phyloP scores from a whole-genome alignment of 305 asterid genomes.

The Caryopteris hybrid region DNA sequence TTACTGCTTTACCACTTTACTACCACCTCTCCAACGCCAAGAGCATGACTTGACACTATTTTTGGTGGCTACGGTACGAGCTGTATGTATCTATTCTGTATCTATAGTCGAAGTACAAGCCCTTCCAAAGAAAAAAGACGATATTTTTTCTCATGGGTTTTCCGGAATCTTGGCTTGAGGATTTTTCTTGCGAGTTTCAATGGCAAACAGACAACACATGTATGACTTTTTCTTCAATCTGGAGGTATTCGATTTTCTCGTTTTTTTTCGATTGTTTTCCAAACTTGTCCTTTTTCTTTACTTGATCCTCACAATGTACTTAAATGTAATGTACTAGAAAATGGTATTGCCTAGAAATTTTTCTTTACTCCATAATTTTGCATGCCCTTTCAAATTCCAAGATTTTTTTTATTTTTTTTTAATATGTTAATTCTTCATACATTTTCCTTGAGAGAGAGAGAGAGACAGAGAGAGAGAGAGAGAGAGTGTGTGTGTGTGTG shows the following conservation, averaged over 20 bases:
- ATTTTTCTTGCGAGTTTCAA: constrained; percentile 34
- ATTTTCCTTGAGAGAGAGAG: too few species aligned
- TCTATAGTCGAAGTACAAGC: neutral
- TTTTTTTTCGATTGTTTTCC: constrained; percentile 22
- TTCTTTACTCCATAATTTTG: constrained; percentile 12
- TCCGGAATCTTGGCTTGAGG: constrained; percentile 34
- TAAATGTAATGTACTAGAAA: neutral
- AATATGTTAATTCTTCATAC: too few species aligned
- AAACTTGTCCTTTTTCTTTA: constrained; percentile 34
- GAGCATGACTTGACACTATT: constrained; percentile 19
- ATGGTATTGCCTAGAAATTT: neutral
- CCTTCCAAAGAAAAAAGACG: neutral
- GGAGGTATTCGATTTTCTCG: constrained; percentile 44
- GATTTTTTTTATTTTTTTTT: neutral
- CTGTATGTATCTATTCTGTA: constrained; percentile 3
- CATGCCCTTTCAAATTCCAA: constrained; percentile 22
- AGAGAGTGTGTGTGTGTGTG: constrained; percentile 11
- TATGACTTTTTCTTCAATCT: constrained; percentile 34
- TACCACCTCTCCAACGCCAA: constrained; percentile 17
- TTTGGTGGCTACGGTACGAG: constrained; percentile 15
- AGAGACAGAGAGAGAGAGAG: too few species aligned
- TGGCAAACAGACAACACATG: constrained; percentile 20
- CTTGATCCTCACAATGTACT: constrained; percentile 12
- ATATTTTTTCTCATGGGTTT: constrained; percentile 20
- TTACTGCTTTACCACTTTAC: constrained; percentile 9